Conservation (phyloP, 441 rosid species). For the Jatropha multifida region DNA sequence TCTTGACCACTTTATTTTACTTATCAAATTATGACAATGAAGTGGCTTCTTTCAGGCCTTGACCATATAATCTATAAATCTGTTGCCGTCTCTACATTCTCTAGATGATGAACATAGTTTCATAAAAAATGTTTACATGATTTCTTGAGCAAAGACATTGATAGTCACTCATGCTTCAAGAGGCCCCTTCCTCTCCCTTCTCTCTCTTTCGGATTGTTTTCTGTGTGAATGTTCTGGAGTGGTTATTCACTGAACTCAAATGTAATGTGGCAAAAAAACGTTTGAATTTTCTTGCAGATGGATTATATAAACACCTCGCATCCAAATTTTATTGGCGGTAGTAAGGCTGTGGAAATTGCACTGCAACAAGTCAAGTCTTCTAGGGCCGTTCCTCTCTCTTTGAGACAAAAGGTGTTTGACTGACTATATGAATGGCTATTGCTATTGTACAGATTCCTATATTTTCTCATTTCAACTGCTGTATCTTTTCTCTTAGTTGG, state of each 20-base stretch:
- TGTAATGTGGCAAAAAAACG: background rate
- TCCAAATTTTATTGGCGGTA: slow-evolving; percentile 92
- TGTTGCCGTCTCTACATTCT: background rate
- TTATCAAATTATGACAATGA: no score
- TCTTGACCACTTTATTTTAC: background rate
- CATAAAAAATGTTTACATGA: background rate
- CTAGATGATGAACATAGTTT: background rate
- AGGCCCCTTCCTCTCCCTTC: background rate
- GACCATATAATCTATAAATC: background rate
- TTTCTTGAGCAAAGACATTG: background rate
- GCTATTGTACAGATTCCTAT: background rate
- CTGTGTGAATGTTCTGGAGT: background rate
- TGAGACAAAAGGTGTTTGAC: slow-evolving; percentile 55
- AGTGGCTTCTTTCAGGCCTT: background rate
- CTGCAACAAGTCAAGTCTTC: slow-evolving; percentile 69
- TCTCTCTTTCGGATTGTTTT: background rate
- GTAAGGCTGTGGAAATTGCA: slow-evolving; percentile 84
- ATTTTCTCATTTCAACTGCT: background rate
- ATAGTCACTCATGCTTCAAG: background rate
- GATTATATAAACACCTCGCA: slow-evolving; percentile 94
- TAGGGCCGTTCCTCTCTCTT: slow-evolving; percentile 45
- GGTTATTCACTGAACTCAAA: background rate
- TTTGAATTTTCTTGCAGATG: slow-evolving; percentile 53
- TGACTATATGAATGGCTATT: slow-evolving; percentile 11
- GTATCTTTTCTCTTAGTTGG: background rate